Conservation (phyloP, 2,329 filamentous ascomycete genomes). For the Biscogniauxia mediterranea region DNA sequence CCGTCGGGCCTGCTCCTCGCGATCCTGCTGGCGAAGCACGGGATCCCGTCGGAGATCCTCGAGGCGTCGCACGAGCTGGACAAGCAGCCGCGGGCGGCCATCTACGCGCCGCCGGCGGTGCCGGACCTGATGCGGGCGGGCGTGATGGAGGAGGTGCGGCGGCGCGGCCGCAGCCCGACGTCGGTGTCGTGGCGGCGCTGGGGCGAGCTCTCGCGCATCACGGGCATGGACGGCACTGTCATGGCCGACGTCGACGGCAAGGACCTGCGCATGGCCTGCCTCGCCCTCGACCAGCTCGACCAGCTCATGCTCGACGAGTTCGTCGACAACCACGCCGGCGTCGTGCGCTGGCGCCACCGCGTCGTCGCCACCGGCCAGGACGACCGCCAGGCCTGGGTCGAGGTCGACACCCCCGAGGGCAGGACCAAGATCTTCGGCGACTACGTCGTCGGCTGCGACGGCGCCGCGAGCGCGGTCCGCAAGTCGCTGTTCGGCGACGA, state of each 20-base stretch:
- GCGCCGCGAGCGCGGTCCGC: constrained; percentile 48
- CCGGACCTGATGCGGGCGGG: constrained; percentile 59
- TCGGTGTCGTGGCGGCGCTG: constrained; percentile 41
- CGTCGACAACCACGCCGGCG: constrained; percentile 33
- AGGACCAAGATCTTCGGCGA: constrained; percentile 43
- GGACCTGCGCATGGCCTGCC: constrained; percentile 40
- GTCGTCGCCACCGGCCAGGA: constrained; percentile 49
- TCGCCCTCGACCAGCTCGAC: constrained; percentile 43
- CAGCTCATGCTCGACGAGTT: constrained; percentile 43
- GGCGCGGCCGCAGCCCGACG: constrained; percentile 37
- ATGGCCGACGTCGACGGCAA: constrained; percentile 38
- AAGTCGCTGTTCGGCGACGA: constrained; percentile 51
- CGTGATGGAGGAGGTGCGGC: constrained; percentile 44
- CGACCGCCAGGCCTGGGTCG: constrained; percentile 42
- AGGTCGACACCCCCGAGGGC: constrained; percentile 40
- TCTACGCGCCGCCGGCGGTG: constrained; percentile 58
- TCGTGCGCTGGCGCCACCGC: constrained; percentile 45
- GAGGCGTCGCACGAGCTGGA: constrained; percentile 55
- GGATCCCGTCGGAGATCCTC: constrained; percentile 52
- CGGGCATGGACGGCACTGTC: constrained; percentile 36
- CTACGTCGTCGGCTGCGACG: constrained; percentile 57
- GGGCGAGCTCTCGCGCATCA: constrained; percentile 35
- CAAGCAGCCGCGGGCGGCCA: constrained; percentile 59
- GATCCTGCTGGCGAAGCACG: constrained; percentile 51
- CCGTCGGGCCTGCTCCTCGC: constrained; percentile 49